Conservation (phyloP, 2,329 filamentous ascomycete species). For the Aphanocladium album region DNA sequence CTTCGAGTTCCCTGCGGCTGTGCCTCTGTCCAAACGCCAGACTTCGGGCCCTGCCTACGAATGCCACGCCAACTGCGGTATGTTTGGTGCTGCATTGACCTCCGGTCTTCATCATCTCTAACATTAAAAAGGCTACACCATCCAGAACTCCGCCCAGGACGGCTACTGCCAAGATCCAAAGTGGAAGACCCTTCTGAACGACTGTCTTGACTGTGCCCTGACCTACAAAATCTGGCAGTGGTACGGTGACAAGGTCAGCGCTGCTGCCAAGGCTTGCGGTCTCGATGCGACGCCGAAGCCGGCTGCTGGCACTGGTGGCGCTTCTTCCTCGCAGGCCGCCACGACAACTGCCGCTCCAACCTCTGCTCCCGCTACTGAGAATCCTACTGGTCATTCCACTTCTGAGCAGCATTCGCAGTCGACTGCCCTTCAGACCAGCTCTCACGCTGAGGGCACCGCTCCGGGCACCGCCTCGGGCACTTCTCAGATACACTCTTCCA, state of each 20-base stretch:
- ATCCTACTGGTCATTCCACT: background rate
- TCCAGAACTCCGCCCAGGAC: conserved; percentile 20
- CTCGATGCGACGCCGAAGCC: conserved; percentile 22
- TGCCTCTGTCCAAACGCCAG: conserved; percentile 38
- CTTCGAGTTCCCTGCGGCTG: conserved; percentile 25
- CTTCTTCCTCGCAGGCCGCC: background rate
- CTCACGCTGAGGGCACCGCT: background rate
- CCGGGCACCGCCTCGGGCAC: conserved; percentile 3
- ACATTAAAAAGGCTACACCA: conserved; percentile 24
- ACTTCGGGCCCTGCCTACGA: conserved; percentile 34
- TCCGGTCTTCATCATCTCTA: conserved; percentile 2
- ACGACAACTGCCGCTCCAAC: conserved; percentile 18
- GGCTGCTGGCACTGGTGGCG: conserved; percentile 5
- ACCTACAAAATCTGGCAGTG: conserved; percentile 39
- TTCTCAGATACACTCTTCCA: conserved; percentile 11
- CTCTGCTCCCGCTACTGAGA: background rate
- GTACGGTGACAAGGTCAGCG: conserved; percentile 34
- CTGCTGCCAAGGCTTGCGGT: conserved; percentile 33
- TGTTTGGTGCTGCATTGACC: conserved; percentile 15
- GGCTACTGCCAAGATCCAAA: conserved; percentile 29
- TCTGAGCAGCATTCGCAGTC: background rate
- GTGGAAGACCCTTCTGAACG: conserved; percentile 38
- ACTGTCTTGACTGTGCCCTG: conserved; percentile 40
- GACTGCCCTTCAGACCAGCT: background rate
- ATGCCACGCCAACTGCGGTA: conserved; percentile 49